A percentile compares a stretch with the other conserved stretches of the same genome.
Evolutionary conservation across 2,329 filamentous ascomycete genomes (phyloP).

Genomic region (Trichoderma afroharzianum): DNA sequence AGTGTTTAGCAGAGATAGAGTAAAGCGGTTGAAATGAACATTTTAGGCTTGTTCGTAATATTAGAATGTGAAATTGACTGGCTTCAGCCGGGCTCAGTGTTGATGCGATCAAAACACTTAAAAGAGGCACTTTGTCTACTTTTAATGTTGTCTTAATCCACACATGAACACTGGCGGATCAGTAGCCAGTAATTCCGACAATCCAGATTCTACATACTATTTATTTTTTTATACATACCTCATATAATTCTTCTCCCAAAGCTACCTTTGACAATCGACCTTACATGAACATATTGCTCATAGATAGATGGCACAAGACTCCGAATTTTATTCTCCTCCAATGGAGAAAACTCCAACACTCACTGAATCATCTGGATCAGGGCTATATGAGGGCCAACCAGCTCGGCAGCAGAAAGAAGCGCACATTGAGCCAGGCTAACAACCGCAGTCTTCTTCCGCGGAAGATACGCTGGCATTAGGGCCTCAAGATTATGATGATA

Average conservation of each 20-base stretch:
- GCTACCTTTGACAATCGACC: background rate
- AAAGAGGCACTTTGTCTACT: too few relatives aligned
- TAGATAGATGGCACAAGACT: background rate
- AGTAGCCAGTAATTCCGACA: too few relatives aligned
- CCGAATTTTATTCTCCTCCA: background rate
- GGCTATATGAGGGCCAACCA: background rate
- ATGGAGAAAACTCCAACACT: background rate
- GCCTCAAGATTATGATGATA: background rate
- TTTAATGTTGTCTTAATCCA: too few relatives aligned
- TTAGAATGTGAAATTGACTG: too few relatives aligned
- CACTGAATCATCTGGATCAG: background rate
- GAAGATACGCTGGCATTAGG: background rate
- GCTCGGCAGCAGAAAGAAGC: background rate
- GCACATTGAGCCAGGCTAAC: background rate
- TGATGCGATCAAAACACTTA: too few relatives aligned
- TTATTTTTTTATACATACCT: background rate
- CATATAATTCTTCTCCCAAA: background rate
- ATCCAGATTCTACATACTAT: background rate
- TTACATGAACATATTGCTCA: background rate
- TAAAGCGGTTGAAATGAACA: too few relatives aligned
- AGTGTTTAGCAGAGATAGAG: too few relatives aligned
- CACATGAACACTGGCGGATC: too few relatives aligned
- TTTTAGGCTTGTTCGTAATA: too few relatives aligned
- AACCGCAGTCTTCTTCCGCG: background rate
- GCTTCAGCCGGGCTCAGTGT: accelerated